Evolutionary conservation across 2,329 filamentous ascomycete genomes (phyloP), one percentile per base, ranked within the genome.

Genomic region (Truncatella angustata): DNA sequence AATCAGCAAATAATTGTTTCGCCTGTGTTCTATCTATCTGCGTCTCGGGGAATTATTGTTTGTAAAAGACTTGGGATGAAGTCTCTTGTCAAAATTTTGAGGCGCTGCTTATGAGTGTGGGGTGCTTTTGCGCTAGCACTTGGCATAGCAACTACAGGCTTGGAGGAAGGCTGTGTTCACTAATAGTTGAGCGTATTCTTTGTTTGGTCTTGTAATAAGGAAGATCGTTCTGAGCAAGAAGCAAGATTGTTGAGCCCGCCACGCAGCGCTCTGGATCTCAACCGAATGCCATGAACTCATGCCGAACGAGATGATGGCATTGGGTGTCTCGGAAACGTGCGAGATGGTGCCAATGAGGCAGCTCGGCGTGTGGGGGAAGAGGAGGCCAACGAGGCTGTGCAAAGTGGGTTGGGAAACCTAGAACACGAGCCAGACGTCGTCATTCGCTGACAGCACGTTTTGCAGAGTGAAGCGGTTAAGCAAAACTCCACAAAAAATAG

Each of bases 331-430:
- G 40, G 16, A 16, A 43, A 26, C 28, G 40, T 23, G 40, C 16
- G 37, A 40, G 18, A 11, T 4, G 37, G 18, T 30, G 16, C 16
- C 20, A n/a, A 26, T 43, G 10, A 24, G 40, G 21, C 40, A 24
- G 23, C 20, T 24, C 28, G 20, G 24, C 40, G 36, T 49, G 50
- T 16, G 37, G 47, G 52, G 45, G 36, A 43, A 26, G 24, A 14
- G 28, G 60, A 62, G 59, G 61, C 62, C 62, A 63, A 63, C 49
- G 60, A 50, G 62, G 62, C 62, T 62, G 56, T 64, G 59, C 56
- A 54, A 50, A 50, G 40, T 21, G 30, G 16, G 30, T 34, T n/a
- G 12, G 18, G n/a, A 9, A 39, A n/a, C 36, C 43, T 26, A 48
- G 45, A 36, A 21, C 30, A 48, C 32, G 45, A 36, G 34, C 16